Evolutionary conservation across 805 yeast genomes (phyloP).

Genomic region (Diddensiella transvaalensis): DNA sequence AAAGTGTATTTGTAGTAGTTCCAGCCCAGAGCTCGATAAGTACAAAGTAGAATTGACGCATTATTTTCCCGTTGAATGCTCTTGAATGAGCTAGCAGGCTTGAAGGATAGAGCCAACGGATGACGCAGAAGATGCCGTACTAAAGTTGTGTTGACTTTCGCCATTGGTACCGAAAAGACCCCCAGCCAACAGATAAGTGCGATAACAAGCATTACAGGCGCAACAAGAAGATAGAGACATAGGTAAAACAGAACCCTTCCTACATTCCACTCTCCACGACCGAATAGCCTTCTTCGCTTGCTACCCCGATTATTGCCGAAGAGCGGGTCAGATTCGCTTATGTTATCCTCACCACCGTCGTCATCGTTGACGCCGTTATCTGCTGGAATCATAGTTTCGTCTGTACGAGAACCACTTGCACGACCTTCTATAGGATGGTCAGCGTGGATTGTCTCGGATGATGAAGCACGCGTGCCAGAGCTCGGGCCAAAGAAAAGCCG

Average conservation of each 20-base stretch:
- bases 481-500: slow-evolving; percentile 75
- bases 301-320: slow-evolving; percentile 3
- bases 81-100: slow-evolving; percentile 39
- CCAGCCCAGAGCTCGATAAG: slow-evolving; percentile 86
- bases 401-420: not conserved
- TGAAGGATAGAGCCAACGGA: slow-evolving; percentile 83
- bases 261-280: slow-evolving; percentile 86
- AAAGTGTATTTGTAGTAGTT: slow-evolving; percentile 95
- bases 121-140: slow-evolving; percentile 80
- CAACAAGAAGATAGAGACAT: slow-evolving; percentile 62
- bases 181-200: slow-evolving; percentile 69
- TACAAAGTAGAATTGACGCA: slow-evolving; percentile 67
- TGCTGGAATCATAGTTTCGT: not conserved
- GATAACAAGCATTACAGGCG: slow-evolving; percentile 59
- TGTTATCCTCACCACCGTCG: not conserved
- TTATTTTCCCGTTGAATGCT: slow-evolving; percentile 33
- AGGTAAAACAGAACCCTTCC: slow-evolving; percentile 77
- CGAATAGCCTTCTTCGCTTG: slow-evolving; percentile 57
- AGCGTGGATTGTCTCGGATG: too few relatives aligned
- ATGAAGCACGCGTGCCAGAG: not conserved
- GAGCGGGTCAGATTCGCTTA: slow-evolving; percentile 6
- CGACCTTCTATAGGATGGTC: too few relatives aligned
- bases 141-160: slow-evolving; percentile 66
- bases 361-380: not conserved
- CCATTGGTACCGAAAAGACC: slow-evolving; percentile 92